A percentile compares a stretch with the other conserved stretches of the same genome.
phyloP scores from a whole-genome alignment of 176 grass and related monocot genomes.

The Ensete glaucum region DNA sequence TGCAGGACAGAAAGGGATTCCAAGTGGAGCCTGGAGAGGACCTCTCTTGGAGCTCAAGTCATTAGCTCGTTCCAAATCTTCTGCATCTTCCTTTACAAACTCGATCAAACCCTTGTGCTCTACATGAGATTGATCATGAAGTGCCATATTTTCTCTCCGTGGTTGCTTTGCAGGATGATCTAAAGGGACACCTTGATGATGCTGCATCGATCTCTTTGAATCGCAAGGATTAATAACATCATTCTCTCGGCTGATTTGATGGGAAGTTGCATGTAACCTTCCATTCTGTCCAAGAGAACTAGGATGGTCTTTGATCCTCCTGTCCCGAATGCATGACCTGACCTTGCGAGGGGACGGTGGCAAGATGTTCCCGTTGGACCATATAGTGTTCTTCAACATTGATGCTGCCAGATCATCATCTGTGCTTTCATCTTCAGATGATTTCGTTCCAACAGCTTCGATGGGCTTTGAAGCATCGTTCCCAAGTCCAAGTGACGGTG shows the following conservation, averaged over 20 bases:
- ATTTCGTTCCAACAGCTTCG: slow-evolving; percentile 3
- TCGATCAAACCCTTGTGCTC: not conserved
- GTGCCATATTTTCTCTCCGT: not conserved
- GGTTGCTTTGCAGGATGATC: slow-evolving; percentile 3
- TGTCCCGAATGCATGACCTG: slow-evolving; percentile 30
- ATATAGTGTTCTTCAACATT: slow-evolving; percentile 1
- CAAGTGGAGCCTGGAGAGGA: slow-evolving; percentile 51
- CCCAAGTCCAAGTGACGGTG: slow-evolving; percentile 23
- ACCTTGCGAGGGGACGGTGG: slow-evolving; percentile 34
- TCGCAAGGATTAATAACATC: slow-evolving; percentile 28
- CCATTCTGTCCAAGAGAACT: slow-evolving; percentile 24
- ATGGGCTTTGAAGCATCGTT: slow-evolving; percentile 27
- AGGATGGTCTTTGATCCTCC: slow-evolving; percentile 30
- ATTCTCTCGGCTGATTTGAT: slow-evolving; percentile 25
- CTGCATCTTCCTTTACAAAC: not conserved
- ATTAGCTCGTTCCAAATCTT: slow-evolving; percentile 17
- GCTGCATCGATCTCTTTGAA: slow-evolving; percentile 32
- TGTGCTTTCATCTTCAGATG: slow-evolving; percentile 3
- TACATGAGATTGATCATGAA: not conserved
- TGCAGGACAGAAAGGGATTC: slow-evolving; percentile 53
- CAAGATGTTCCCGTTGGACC: slow-evolving; percentile 37
- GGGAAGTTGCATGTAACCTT: slow-evolving; percentile 16
- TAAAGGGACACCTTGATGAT: slow-evolving; percentile 30
- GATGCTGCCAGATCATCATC: not conserved
- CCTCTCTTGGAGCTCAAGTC: slow-evolving; percentile 10